These are phyloP conservation scores for Ceratocystis albifundus DNA, from an alignment of 2,329 filamentous ascomycete genomes.

Conservation along the genomic window DNA sequence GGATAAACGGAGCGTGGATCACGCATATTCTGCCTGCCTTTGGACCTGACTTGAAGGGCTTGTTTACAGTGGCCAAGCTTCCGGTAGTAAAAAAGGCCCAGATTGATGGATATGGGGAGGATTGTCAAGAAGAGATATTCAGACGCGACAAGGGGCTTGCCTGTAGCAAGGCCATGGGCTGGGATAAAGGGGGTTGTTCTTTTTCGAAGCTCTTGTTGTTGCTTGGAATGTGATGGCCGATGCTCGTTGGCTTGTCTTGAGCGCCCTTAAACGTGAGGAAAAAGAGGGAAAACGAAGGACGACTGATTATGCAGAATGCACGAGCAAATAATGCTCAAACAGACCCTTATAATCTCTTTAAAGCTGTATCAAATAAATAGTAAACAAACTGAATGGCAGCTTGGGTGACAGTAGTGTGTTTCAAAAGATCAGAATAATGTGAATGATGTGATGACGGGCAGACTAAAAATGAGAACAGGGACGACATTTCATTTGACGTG, in stretches of 20 bases:
- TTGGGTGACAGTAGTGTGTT: slow-evolving; percentile 10
- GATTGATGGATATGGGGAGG: not conserved
- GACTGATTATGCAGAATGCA: not conserved
- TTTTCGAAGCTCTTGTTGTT: not conserved
- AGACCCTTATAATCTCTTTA: slow-evolving; percentile 3
- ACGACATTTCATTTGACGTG: not conserved
- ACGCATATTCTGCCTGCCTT: not conserved
- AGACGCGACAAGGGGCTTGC: not conserved
- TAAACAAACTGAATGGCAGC: not conserved
- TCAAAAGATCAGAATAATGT: not conserved
- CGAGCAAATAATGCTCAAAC: not conserved
- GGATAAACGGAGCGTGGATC: not conserved
- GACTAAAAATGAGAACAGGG: not conserved
- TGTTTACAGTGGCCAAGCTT: not conserved
- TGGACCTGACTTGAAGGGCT: not conserved
- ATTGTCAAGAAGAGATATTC: not conserved
- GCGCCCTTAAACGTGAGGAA: slow-evolving; percentile 2
- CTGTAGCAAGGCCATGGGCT: not conserved
- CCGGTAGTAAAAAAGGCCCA: slow-evolving; percentile 3
- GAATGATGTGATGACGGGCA: not conserved
- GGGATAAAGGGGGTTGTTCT: slow-evolving; percentile 4
- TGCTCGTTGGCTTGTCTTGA: not conserved
- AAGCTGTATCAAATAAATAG: not conserved
- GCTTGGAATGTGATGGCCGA: not conserved
- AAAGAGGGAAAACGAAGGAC: slow-evolving; percentile 1